Base-by-base conservation (phyloP, 306 rosid species). In the Lotus japonicus region DNA sequence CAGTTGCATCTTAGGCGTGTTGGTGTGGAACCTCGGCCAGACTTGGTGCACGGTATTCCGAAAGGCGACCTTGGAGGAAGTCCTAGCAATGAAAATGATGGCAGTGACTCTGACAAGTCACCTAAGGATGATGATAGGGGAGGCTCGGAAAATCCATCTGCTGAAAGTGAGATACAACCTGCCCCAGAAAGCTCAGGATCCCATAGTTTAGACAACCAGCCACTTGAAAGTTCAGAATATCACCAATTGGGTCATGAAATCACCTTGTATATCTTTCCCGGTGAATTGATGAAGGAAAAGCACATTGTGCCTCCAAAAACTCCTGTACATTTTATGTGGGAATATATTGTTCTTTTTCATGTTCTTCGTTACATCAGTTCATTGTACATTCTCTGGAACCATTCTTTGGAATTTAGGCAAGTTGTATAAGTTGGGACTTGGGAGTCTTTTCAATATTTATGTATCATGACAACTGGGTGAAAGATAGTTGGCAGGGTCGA, bases 1-100 rank as follows among this genome's bases (percentile, higher is more conserved):
- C 73, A 94, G 99, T 75, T 94, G 52, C 99, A 94, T 72, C 83
- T 94, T 60, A 82, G 99, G 80, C 95, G 95, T 7, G 99, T 87
- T 75, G 99, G 99, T n/a, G 95, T 94, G 16, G 99, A 94, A 70
- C 71, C 97, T 50, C 86, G 84, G 62, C 87, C 84, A 8, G 96
- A 94, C 68, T 73, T 94, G 82, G 88, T 90, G 68, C 84, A 28
- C 18, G 77, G 80, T 41, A 19, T 50, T 43, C 79, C 95, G 38
- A 84, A 79, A 74, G 97, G 87, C 54, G 97, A 71, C 49, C 55
- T 74, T 71, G 96, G 89, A 65, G 92, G 88, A 56, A 84, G 95
- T 71, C 84, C 90, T 6, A 76, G 89, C 72, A 75, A 84, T 81
- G 82, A 78, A 42, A 88, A 83, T 14, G 80, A 81, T 18, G 76